These are phyloP conservation scores for Pontederia crassipes DNA, from an alignment of 176 grass and related monocot genomes.

Conservation along the genomic window DNA sequence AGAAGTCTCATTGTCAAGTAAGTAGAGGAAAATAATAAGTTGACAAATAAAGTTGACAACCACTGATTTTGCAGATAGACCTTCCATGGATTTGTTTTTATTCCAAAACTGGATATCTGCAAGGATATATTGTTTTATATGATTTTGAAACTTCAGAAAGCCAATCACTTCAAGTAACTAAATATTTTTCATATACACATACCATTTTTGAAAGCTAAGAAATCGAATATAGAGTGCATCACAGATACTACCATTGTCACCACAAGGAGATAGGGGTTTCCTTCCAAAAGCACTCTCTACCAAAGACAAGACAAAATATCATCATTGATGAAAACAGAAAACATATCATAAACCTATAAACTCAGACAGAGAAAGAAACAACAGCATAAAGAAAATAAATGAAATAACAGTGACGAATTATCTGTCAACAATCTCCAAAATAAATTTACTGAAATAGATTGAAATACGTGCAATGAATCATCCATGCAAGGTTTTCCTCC, in stretches of 20 bases:
- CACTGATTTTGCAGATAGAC: slow-evolving; percentile 96
- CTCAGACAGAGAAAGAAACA: no score
- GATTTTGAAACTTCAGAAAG: slow-evolving; percentile 3
- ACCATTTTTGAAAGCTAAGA: slow-evolving; percentile 99
- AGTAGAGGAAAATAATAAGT: slow-evolving; percentile 83
- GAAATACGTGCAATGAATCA: no score
- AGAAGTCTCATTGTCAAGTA: slow-evolving; percentile 98
- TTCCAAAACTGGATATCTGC: slow-evolving; percentile 99
- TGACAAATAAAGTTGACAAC: slow-evolving; percentile 90
- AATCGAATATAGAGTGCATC: slow-evolving; percentile 95
- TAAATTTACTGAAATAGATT: no score
- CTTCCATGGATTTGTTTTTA: slow-evolving; percentile 99
- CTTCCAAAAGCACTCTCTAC: slow-evolving; percentile 98
- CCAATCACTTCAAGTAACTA: not conserved
- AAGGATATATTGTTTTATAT: slow-evolving; percentile 10
- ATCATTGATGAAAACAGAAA: not conserved
- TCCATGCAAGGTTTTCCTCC: no score
- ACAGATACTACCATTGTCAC: slow-evolving; percentile 83
- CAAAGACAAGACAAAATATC: slow-evolving; percentile 1
- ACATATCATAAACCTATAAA: no score
- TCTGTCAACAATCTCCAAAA: no score
- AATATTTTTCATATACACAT: slow-evolving; percentile 15
- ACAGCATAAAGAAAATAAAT: no score
- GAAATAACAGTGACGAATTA: no score
- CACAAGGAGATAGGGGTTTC: slow-evolving; percentile 79